phyloP scores from a whole-genome alignment of 371 early-diverging fungal species.

The Conidiobolus incongruus region DNA sequence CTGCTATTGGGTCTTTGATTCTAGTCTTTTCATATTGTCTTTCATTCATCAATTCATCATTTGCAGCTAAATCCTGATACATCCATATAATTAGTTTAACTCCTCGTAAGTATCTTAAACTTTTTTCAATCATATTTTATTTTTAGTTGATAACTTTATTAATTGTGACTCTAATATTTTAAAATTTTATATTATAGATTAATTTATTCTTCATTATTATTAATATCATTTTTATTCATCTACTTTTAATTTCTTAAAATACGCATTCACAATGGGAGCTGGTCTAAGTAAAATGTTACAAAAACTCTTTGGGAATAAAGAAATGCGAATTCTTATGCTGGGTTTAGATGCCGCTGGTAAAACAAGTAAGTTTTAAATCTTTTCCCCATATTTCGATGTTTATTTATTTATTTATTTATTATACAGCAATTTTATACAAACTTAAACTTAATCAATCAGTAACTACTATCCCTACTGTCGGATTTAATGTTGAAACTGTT shows the following conservation, averaged over 20 bases:
- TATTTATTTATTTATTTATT: not conserved
- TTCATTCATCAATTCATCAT: no score
- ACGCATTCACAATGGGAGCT: constrained; percentile 17
- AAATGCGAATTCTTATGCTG: constrained; percentile 76
- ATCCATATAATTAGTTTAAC: no score
- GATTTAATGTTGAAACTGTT: constrained; percentile 71
- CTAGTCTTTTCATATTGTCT: no score
- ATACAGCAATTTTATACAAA: constrained; percentile 62
- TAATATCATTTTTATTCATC: not conserved
- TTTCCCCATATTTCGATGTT: no score
- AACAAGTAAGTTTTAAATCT: constrained; percentile 36
- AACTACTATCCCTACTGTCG: constrained; percentile 75
- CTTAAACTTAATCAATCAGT: constrained; percentile 68
- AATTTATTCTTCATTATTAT: not conserved
- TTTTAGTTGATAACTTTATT: no score
- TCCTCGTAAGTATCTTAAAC: no score
- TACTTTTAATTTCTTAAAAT: not conserved
- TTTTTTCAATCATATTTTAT: no score
- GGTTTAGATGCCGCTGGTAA: constrained; percentile 90
- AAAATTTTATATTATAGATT: not conserved
- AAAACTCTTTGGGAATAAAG: constrained; percentile 57
- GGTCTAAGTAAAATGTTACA: constrained; percentile 26
- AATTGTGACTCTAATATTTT: no score
- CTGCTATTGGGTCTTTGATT: no score
- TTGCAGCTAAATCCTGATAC: no score